phyloP scores from a whole-genome alignment of 768 basidiomycete genomes.

The Boletus edulis region DNA sequence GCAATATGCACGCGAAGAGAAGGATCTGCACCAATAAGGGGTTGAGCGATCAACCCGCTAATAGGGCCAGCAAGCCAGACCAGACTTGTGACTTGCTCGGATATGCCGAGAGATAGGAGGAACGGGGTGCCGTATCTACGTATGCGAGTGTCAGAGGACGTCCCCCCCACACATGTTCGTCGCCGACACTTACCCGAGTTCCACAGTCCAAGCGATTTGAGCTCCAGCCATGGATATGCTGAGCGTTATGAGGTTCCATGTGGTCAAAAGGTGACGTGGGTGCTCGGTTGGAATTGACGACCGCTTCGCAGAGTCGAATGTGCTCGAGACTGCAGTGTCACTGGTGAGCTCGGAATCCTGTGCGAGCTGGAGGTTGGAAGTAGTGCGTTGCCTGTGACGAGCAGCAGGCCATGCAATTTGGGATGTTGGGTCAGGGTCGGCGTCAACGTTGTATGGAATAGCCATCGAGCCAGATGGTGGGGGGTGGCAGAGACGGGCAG shows the following conservation, averaged over 20 bases:
- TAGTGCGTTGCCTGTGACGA: conserved; percentile 31
- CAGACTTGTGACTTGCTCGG: conserved; percentile 87
- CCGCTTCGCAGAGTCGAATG: conserved; percentile 30
- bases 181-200: conserved; percentile 67
- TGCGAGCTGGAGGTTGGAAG: conserved; percentile 23
- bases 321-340: conserved; percentile 27
- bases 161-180: neutral
- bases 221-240: conserved; percentile 93
- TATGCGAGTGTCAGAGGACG: conserved; percentile 3
- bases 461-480: conserved; percentile 45
- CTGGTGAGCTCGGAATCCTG: conserved; percentile 15
- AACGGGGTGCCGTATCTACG: conserved; percentile 94
- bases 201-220: conserved; percentile 94
- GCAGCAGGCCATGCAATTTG: conserved; percentile 75
- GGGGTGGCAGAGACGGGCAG: neutral
- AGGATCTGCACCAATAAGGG: conserved; percentile 76
- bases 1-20: neutral
- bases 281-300: conserved; percentile 19
- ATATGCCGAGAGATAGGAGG: conserved; percentile 72
- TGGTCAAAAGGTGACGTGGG: conserved; percentile 31
- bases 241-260: conserved; percentile 77
- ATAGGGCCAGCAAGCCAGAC: conserved; percentile 97
- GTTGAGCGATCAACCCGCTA: conserved; percentile 92
- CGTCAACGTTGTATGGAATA: conserved; percentile 47
- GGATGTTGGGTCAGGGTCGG: conserved; percentile 75